phyloP scores from a whole-genome alignment of 805 yeast species.

The Cyberlindnera saturnus region DNA sequence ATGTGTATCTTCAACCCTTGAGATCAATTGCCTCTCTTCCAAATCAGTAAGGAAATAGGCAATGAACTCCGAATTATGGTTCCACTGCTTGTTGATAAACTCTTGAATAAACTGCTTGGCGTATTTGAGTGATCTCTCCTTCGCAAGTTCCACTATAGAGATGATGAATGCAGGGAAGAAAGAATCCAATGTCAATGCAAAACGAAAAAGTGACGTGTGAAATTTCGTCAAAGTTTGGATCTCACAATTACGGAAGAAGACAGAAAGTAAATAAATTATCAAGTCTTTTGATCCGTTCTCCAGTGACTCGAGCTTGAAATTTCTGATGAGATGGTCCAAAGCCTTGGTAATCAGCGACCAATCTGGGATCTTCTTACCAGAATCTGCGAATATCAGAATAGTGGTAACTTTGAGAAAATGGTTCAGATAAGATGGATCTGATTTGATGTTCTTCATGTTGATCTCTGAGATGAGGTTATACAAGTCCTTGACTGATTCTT shows the following conservation, averaged over 20 bases:
- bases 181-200: slow-evolving; percentile 28
- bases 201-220: slow-evolving; percentile 38
- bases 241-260: slow-evolving; percentile 52
- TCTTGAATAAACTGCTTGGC: slow-evolving; percentile 42
- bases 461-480: slow-evolving; percentile 31
- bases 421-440: slow-evolving; percentile 8
- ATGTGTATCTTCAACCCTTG: slow-evolving; percentile 9
- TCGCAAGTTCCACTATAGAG: slow-evolving; percentile 34
- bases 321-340: slow-evolving; percentile 10
- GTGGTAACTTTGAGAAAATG: slow-evolving; percentile 32
- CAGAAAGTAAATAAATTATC: slow-evolving; percentile 39
- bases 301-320: neutral
- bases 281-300: slow-evolving; percentile 10
- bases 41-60: slow-evolving; percentile 38
- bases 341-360: slow-evolving; percentile 37
- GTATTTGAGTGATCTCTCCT: slow-evolving; percentile 38
- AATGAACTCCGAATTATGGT: slow-evolving; percentile 28
- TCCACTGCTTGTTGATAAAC: slow-evolving; percentile 40
- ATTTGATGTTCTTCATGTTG: slow-evolving; percentile 14
- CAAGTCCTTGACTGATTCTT: slow-evolving; percentile 39
- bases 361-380: slow-evolving; percentile 54
- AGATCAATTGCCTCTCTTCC: slow-evolving; percentile 21
- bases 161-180: slow-evolving; percentile 43
- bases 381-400: slow-evolving; percentile 56
- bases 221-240: slow-evolving; percentile 39